Base-by-base conservation (phyloP, 176 grass and related monocot species). In the Cenchrus fungigraminus region DNA sequence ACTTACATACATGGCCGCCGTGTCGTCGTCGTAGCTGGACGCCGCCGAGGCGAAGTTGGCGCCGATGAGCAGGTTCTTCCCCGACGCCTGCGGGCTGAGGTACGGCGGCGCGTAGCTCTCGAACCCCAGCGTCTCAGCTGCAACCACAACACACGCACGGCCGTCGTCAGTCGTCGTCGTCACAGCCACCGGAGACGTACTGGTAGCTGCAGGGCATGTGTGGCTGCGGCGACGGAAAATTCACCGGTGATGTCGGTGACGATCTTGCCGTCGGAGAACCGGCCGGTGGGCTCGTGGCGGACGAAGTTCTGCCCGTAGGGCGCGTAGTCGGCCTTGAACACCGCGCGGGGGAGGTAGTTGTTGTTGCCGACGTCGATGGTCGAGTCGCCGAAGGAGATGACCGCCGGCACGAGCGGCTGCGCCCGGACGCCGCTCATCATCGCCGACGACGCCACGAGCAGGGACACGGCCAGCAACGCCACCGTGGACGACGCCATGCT, bases 291-390 rank as follows among this genome's bases (percentile, higher is more conserved):
- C 42, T 25, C 0, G 32, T 72, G 88, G 58, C 83, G 87, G 25
- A 25, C n/a, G 80, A 91, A 97, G 85, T 77, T 87, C 84, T 74
- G 66, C 8, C 95, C 95, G 47, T 97, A 97, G 8, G 92, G 95
- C 20, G 52, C 78, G 66, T 85, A 97, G 83, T 97, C 82, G 8
- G 92, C 95, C 90, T 86, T 97, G 81, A 92, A 97, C 57, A 87
- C 37, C 0, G 89, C 89, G 12, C 70, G 10, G 4, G 87, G 60
- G 15, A 92, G 62, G 67, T 90, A 83, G 88, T 97, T 85, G 61
- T 97, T 97, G 84, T 97, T 97, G 22, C 95, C 92, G 47, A 94
- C 95, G 73, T 97, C 95, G 28, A 94, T 65, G n/a, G 92, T 83
- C n/a, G 95, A 97, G 77, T 97, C 95, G 0, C 95, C 95, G 55